These are phyloP conservation scores for Leccinum angustisporum DNA, from an alignment of 1,284 basidiomycete species.

Conservation along the genomic window DNA sequence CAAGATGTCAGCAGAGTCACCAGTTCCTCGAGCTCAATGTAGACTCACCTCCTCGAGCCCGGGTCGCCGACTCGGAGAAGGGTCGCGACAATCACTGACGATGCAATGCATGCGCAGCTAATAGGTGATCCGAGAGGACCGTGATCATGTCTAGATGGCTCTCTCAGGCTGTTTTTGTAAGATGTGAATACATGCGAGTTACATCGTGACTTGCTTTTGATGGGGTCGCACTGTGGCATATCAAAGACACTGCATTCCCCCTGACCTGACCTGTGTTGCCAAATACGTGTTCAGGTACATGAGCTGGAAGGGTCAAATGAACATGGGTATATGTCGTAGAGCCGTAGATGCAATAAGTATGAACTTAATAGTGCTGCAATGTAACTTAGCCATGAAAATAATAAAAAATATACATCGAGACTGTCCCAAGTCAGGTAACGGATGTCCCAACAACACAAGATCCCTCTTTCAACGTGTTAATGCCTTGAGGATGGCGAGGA, in stretches of 20 bases:
- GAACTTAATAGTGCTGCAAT: constrained; percentile 2
- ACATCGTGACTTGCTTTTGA: constrained; percentile 5
- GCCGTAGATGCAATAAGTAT: constrained; percentile 3
- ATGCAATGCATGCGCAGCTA: not conserved
- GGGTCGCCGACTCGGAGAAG: not conserved
- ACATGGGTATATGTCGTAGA: constrained; percentile 11
- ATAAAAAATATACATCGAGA: constrained; percentile 4
- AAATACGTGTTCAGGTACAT: constrained; percentile 1
- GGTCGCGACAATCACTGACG: not conserved
- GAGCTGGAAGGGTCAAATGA: constrained; percentile 4
- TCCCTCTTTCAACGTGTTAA: constrained; percentile 12
- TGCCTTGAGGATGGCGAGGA: constrained; percentile 9
- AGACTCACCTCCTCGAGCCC: constrained; percentile 6
- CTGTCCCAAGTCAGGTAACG: constrained; percentile 9
- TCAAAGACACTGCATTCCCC: constrained; percentile 6
- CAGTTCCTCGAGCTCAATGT: not conserved
- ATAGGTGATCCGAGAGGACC: not conserved
- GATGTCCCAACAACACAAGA: not conserved
- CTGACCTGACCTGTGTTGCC: not conserved
- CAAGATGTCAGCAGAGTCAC: not conserved
- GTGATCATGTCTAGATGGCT: not conserved
- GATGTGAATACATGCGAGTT: constrained; percentile 2
- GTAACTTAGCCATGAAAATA: constrained; percentile 2
- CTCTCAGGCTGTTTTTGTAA: constrained; percentile 5
- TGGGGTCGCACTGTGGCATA: constrained; percentile 1